phyloP scores from a whole-genome alignment of 106 monocot species.

The Platanthera zijinensis region DNA sequence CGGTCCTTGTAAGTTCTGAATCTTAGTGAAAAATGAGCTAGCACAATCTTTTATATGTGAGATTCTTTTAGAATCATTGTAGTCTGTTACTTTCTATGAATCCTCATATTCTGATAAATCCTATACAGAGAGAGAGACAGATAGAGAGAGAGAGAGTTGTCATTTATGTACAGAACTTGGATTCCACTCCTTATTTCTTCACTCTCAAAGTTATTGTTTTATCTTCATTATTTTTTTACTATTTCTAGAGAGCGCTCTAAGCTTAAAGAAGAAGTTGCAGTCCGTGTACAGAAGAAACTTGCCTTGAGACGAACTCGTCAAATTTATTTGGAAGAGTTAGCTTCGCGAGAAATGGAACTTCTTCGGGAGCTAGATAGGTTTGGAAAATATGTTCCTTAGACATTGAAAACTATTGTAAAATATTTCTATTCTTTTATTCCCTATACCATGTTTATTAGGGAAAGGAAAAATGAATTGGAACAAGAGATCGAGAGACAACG shows the following conservation, averaged over 20 bases:
- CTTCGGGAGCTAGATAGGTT: slow-evolving; percentile 91
- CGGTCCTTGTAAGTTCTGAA: slow-evolving; percentile 56
- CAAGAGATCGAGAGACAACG: slow-evolving; percentile 70
- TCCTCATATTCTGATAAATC: background rate
- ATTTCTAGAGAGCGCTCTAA: slow-evolving; percentile 66
- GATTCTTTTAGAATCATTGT: background rate
- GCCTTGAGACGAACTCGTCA: slow-evolving; percentile 49
- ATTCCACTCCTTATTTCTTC: background rate
- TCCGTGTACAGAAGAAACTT: slow-evolving; percentile 71
- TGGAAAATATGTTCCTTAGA: background rate
- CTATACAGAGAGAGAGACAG: background rate
- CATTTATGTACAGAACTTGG: background rate
- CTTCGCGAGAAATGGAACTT: slow-evolving; percentile 75
- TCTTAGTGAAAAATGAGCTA: slow-evolving; percentile 4
- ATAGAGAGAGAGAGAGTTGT: too few species aligned
- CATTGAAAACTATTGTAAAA: background rate
- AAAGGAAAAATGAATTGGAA: slow-evolving; percentile 61
- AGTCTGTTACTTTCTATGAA: background rate
- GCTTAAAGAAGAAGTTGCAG: slow-evolving; percentile 82
- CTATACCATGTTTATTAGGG: slow-evolving; percentile 28
- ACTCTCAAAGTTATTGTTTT: background rate
- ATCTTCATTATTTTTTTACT: background rate
- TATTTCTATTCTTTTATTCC: background rate
- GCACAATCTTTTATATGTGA: background rate
- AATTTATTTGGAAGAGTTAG: slow-evolving; percentile 69